Evolutionary conservation across 495 filamentous ascomycete species (phyloP).

Genomic region (Tuber indicum): DNA sequence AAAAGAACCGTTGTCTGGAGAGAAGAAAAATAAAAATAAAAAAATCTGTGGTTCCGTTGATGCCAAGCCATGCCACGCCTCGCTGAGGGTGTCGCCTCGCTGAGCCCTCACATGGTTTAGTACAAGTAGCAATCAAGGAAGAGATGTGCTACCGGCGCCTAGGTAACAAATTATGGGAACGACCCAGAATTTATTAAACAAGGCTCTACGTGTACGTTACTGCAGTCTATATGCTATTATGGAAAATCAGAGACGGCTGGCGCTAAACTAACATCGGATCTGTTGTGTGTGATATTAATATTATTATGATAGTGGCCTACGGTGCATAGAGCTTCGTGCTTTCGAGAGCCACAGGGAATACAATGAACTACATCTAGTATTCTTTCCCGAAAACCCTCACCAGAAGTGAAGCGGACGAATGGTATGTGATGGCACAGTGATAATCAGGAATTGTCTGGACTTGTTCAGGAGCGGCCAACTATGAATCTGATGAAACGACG

Average conservation of each 20-base stretch:
- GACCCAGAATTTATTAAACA: neutral
- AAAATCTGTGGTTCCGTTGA: too few species aligned
- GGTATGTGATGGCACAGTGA: neutral
- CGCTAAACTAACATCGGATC: neutral
- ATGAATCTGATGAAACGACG: neutral
- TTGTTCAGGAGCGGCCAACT: neutral
- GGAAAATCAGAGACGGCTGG: neutral
- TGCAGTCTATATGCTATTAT: neutral
- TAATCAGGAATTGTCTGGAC: neutral
- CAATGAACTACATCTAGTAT: neutral
- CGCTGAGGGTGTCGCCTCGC: too few species aligned
- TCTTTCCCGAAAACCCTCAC: neutral
- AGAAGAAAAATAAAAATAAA: too few species aligned
- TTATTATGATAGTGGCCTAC: neutral
- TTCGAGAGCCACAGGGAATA: neutral
- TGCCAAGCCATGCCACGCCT: too few species aligned
- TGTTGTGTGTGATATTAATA: neutral
- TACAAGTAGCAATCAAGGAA: neutral
- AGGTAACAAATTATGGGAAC: neutral
- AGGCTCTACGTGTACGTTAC: neutral
- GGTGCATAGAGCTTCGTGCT: neutral
- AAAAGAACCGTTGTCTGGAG: too few species aligned
- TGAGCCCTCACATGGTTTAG: too few species aligned
- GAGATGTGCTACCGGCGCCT: neutral
- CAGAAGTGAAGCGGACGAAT: neutral